Evolutionary conservation across 2,329 filamentous ascomycete genomes (phyloP), one percentile per base, ranked within the genome.

Genomic region (Fusarium redolens): DNA sequence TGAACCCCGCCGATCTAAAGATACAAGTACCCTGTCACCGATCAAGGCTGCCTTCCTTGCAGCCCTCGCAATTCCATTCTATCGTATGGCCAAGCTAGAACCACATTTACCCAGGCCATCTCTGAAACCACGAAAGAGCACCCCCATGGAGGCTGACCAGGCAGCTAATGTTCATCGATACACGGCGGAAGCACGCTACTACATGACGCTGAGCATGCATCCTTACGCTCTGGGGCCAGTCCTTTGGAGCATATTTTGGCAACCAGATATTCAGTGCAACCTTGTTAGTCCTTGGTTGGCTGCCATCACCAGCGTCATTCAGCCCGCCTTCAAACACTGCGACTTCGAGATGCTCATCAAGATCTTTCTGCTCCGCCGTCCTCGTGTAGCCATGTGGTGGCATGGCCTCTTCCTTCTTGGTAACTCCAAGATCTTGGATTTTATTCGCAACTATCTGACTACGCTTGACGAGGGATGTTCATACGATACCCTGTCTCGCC

Each of bases 121-220:
- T 20, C 45, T 78, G 20, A 61, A 61, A 50, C 45, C 54, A 25
- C 60, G 51, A 43, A 69, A 55, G 33, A 35, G 58, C 14, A 37
- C 25, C 12, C 22, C 55, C 14, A 50, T 75, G 25, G 61, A 68
- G 41, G 38, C 63, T 47, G 45, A 61, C 22, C 68, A 72, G 35
- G 38, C 43, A 22, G 56, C 72, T 15, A 66, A 70, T 18, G 56
- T 78, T 28, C 73, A 61, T 43, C 61, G 63, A 20, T 78, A 78
- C 15, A 66, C 71, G 9, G 44, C 44, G 25, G 75, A 78, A 30
- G 64, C 73, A 28, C 73, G 58, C 35, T 79, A 79, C 57, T 75
- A 79, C 65, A 79, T 80, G 78, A 79, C 78, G n/a, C 71, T 80
- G 40, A 79, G 78, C 61, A 75, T 78, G 75, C 73, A 78, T n/a